A percentile compares a stretch with the other conserved stretches of the same genome.
These are phyloP conservation scores for Nicotiana knightiana DNA, from an alignment of 257 asterid species.

Conservation along the genomic window DNA sequence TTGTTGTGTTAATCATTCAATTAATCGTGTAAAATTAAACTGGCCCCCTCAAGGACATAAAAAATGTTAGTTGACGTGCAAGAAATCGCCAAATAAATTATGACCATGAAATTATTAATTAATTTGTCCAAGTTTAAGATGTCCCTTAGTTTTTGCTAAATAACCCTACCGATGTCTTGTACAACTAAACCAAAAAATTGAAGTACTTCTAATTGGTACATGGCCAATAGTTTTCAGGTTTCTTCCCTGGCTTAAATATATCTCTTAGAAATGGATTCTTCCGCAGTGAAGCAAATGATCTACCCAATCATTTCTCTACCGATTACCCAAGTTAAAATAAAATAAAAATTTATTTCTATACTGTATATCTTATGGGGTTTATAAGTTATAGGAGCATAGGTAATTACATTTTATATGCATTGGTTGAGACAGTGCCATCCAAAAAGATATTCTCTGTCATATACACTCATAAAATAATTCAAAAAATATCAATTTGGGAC, in stretches of 20 bases:
- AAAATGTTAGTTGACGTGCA: slow-evolving; percentile 34
- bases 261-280: neutral
- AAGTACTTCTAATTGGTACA: neutral
- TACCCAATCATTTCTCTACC: too few species aligned
- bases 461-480: too few species aligned
- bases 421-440: too few species aligned
- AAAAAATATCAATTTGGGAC: too few species aligned
- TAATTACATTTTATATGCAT: too few species aligned
- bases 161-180: neutral
- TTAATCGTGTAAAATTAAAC: neutral
- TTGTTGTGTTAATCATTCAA: neutral
- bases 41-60: neutral
- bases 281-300: too few species aligned
- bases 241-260: neutral
- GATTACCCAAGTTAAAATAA: neutral
- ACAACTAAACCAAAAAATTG: neutral
- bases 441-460: too few species aligned
- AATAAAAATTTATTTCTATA: neutral
- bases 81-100: slow-evolving; percentile 18
- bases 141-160: neutral
- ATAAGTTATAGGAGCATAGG: neutral
- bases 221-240: neutral
- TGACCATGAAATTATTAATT: neutral
- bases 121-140: neutral
- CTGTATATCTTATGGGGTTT: neutral